Evolutionary conservation across 1,139 yeast species (phyloP).

Genomic region (Ogataea hybrid): DNA sequence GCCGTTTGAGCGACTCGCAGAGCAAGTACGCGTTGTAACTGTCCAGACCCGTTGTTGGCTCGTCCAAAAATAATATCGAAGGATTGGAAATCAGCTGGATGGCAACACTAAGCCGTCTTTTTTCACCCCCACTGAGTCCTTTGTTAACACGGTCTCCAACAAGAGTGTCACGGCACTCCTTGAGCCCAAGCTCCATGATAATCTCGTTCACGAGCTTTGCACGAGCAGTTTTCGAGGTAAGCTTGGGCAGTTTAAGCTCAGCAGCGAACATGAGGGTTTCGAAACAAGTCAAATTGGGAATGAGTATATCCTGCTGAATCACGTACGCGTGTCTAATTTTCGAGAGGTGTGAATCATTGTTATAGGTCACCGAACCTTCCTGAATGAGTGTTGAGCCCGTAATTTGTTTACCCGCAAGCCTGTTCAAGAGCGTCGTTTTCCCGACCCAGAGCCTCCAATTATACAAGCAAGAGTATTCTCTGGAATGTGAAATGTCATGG

Average conservation of each 20-base stretch:
- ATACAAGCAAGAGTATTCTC: slow-evolving; percentile 61
- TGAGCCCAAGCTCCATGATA: slow-evolving; percentile 61
- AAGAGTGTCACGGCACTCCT: slow-evolving; percentile 57
- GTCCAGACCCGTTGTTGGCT: slow-evolving; percentile 88
- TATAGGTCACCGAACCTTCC: slow-evolving; percentile 34
- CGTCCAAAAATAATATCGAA: slow-evolving; percentile 74
- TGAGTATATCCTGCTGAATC: slow-evolving; percentile 71
- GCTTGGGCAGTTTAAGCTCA: slow-evolving; percentile 55
- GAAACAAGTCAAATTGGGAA: slow-evolving; percentile 67
- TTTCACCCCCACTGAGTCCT: slow-evolving; percentile 85
- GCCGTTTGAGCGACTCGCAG: slow-evolving; percentile 57
- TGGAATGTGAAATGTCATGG: slow-evolving; percentile 55
- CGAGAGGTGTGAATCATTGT: slow-evolving; percentile 34
- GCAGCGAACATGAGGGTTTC: slow-evolving; percentile 74
- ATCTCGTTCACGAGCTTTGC: slow-evolving; percentile 54
- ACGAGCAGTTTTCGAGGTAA: slow-evolving; percentile 41
- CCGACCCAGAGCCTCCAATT: slow-evolving; percentile 85
- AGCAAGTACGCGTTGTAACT: slow-evolving; percentile 71
- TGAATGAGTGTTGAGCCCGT: slow-evolving; percentile 25
- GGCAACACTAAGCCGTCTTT: slow-evolving; percentile 73
- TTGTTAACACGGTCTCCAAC: slow-evolving; percentile 59
- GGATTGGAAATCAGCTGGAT: slow-evolving; percentile 77
- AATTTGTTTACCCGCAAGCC: slow-evolving; percentile 62
- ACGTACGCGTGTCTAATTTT: slow-evolving; percentile 61
- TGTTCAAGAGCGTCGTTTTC: slow-evolving; percentile 76